These are phyloP conservation scores for Pachyrhizus erosus DNA, from an alignment of 306 rosid species.

Conservation along the genomic window DNA sequence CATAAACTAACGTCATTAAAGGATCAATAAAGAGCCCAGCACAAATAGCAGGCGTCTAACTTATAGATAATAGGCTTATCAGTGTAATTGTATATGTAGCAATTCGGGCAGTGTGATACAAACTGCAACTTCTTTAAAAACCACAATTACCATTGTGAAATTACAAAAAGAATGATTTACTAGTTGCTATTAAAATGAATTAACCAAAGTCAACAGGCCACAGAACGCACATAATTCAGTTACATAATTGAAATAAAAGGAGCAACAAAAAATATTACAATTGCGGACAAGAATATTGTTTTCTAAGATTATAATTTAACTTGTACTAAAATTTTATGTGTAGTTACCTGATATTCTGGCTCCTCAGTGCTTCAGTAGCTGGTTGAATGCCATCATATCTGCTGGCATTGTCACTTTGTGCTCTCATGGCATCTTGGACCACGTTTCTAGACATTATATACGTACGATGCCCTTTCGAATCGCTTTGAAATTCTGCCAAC, in stretches of 20 bases:
- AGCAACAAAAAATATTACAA: not conserved
- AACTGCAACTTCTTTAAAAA: constrained; percentile 12
- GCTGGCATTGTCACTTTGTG: constrained; percentile 52
- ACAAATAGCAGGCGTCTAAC: constrained; percentile 13
- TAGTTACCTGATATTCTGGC: constrained; percentile 53
- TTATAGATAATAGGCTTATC: not conserved
- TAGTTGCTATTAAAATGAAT: constrained; percentile 3
- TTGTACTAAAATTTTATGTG: not conserved
- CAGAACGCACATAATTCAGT: not conserved
- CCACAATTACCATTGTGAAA: constrained; percentile 1
- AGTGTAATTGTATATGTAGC: not conserved
- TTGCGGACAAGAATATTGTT: not conserved
- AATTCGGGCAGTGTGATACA: not conserved
- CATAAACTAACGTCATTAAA: constrained; percentile 1
- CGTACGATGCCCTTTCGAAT: constrained; percentile 45
- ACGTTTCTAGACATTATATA: constrained; percentile 47
- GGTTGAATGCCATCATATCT: constrained; percentile 51
- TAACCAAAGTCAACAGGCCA: not conserved
- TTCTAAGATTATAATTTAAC: not conserved
- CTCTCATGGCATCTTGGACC: constrained; percentile 51
- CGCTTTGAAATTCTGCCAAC: constrained; percentile 47
- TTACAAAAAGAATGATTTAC: not conserved
- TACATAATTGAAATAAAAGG: constrained; percentile 27
- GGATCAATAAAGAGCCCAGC: constrained; percentile 14
- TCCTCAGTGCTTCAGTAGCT: constrained; percentile 45